Base-by-base conservation (phyloP, 345 rosid species). In the Aquilaria yunnanensis region DNA sequence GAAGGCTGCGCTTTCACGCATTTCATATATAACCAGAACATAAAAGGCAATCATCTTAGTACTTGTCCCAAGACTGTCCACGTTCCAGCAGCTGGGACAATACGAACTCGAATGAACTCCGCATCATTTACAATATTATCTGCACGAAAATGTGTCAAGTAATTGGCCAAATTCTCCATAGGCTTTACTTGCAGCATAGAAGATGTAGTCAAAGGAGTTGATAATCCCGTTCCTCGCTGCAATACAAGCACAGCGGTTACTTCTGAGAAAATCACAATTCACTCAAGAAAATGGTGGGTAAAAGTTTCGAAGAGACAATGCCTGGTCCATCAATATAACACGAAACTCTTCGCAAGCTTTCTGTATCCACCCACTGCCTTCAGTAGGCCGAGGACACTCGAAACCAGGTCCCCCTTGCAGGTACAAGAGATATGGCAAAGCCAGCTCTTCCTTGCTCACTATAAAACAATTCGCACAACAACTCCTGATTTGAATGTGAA, bases 371-470 rank as follows among this genome's bases (percentile, higher is more conserved):
- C 95, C 99, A 54, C 95, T 70, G 29, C 83, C 78, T 72, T 90
- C 96, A 64, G 86, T 85, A n/a, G 96, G 97, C 50, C 95, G 72
- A 31, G 85, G 85, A 61, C 92, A 72, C 75, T 94, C 99, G 63
- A 83, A 88, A 54, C 99, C 99, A 14, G 99, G 99, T 46, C 99
- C 99, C 41, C 97, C 99, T 68, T 94, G 97, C 67, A 90, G 75
- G 68, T 23, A 94, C 63, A 86, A 70, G 23, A 94, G 81, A 71
- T 82, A 94, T 23, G 99, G 96, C 73, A 94, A 54, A 53, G 63
- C 55, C 49, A 86, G 78, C 33, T 88, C 92, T 76, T 94, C 99
- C 74, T 86, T 88, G 48, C 94, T 97, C 37, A 74, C 96, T 86
- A 65, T 72, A 74, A 66, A 34, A 46, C 60, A 65, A 52, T 8